phyloP scores from a whole-genome alignment of 208 protist genomes.

The Acanthamoeba sp. region DNA sequence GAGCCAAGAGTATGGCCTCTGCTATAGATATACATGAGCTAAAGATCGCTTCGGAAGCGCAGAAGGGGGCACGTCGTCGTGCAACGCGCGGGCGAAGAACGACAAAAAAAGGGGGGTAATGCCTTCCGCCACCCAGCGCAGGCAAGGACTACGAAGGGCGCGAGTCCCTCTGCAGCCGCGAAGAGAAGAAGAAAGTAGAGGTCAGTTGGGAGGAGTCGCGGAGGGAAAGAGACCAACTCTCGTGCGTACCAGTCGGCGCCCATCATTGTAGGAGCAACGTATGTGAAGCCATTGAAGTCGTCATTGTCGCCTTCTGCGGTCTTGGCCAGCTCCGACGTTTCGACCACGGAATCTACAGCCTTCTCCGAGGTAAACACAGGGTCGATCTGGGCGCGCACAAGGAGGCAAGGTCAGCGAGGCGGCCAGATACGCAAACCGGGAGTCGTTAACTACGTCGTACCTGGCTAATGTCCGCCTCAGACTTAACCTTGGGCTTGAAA shows the following conservation, averaged over 20 bases:
- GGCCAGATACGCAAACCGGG: not conserved
- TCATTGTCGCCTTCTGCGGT: conserved; percentile 14
- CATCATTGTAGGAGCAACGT: not conserved
- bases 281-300: conserved; percentile 47
- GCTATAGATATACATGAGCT: not conserved
- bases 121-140: not conserved
- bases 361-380: conserved; percentile 82
- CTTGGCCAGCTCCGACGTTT: conserved; percentile 29
- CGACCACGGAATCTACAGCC: conserved; percentile 66
- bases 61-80: not conserved
- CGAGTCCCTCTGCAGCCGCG: too few relatives aligned
- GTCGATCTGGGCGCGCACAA: conserved; percentile 74
- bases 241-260: not conserved
- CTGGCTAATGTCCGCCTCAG: not conserved
- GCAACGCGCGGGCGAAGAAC: not conserved
- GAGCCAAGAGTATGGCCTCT: not conserved
- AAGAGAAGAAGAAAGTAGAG: too few relatives aligned
- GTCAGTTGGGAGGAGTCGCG: too few relatives aligned
- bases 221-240: too few relatives aligned
- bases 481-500: conserved; percentile 84
- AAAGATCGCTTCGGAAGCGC: not conserved
- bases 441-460: not conserved
- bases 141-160: too few relatives aligned
- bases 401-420: conserved; percentile 44
- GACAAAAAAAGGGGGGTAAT: conserved; percentile 1